Evolutionary conservation across 2,329 filamentous ascomycete species (phyloP), one percentile per base, ranked within the genome.

Genomic region (Rhynchosporium secalis): DNA sequence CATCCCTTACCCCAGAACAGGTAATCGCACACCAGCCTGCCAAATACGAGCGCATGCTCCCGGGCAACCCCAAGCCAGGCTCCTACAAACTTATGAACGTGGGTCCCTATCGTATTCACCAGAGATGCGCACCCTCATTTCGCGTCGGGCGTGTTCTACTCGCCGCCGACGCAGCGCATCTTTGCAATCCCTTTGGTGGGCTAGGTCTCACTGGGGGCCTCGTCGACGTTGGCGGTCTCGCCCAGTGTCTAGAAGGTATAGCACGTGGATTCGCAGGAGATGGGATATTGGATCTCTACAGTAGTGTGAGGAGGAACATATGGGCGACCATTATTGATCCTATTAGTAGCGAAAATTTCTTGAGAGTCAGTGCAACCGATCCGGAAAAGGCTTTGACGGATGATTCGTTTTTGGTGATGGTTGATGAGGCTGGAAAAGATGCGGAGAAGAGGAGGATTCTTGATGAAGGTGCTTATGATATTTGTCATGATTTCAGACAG

Each of bases 191-290:
- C 47, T 80, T 79, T 73, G 86, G 86, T 51, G 86, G 86, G 0
- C 75, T 87, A 15, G 86, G 86, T 1, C 80, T 88, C 56, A 87
- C 84, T 0, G 84, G 85, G 5, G 86, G 86, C 0, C 83, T 88
- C 60, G 83, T 84, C n/a, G 86, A 88, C 66, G 79, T 86, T 2
- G 85, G 83, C 10, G 83, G 83, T 0, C 77, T 88, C 5, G 84
- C 80, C 62, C 84, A 88, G 67, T 86, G 84, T 68, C 77, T 88
- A 9, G 71, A 62, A 13, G 76, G 75, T 1, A 75, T 78, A 5
- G 68, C 74, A 52, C 67, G 73, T 13, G 73, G 72, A 1, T 54
- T 72, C 6, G 73, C 75, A 0, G 72, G 72, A 56, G 72, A 75
- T 2, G 67, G 46, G 2, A 78, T 78, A 38, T 68, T 78, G 6